Conservation (phyloP, 805 yeast species). For the Teunomyces gatunensis region DNA sequence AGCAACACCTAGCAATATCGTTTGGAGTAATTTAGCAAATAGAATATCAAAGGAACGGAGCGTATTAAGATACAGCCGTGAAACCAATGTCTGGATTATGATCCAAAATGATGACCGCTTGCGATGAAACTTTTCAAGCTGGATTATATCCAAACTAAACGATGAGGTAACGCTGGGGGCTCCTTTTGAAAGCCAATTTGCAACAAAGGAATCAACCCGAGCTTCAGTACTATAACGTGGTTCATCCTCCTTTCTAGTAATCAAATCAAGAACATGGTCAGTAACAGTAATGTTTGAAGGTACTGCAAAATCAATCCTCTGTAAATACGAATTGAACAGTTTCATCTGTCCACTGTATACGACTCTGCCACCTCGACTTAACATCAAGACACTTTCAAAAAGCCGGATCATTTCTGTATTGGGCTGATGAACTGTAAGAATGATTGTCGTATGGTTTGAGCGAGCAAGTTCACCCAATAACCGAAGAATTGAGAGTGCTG, state of each 20-base stretch:
- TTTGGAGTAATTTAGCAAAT: conserved; percentile 18
- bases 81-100: conserved; percentile 13
- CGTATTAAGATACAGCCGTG: conserved; percentile 18
- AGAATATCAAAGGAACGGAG: conserved; percentile 20
- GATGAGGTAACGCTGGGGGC: background rate
- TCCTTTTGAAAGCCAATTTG: conserved; percentile 22
- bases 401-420: conserved; percentile 19
- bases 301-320: conserved; percentile 10
- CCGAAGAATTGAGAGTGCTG: conserved; percentile 18
- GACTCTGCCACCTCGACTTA: conserved; percentile 24
- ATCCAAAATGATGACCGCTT: conserved; percentile 4
- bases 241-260: conserved; percentile 45
- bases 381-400: conserved; percentile 20
- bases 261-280: conserved; percentile 23
- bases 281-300: conserved; percentile 16
- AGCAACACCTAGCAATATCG: conserved; percentile 16
- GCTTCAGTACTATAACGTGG: conserved; percentile 17
- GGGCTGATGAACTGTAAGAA: conserved; percentile 28
- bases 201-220: conserved; percentile 24
- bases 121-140: conserved; percentile 2
- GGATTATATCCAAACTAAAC: background rate
- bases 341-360: conserved; percentile 18
- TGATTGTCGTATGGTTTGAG: conserved; percentile 19
- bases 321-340: conserved; percentile 12
- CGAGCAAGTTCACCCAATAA: conserved; percentile 18